Base-by-base conservation (phyloP, 805 yeast genomes). In the Priceomyces medius region DNA sequence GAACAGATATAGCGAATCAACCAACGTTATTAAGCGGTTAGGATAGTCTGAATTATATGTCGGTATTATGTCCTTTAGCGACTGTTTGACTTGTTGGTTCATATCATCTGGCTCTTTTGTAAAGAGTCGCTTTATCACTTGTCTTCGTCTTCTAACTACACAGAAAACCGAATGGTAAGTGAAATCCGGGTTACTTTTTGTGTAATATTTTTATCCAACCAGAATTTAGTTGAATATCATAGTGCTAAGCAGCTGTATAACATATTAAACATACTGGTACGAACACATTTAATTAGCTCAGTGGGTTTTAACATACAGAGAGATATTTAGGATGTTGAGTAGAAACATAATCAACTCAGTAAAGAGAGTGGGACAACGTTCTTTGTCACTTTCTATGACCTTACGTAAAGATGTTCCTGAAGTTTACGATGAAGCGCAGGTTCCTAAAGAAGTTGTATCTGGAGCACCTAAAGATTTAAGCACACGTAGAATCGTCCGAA, bases 381-480 rank as follows among this genome's bases (percentile, higher is more conserved):
- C 47, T 27, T 54, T 66, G 35, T 49, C 67, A 35, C 35, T 45
- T 33, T 42, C 56, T 14, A 20, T 49, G 20, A 32, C 40, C 13
- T 35, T 44, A 19, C 35, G 24, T 7, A 34, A 46, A 28, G 65
- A 64, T 43, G 51, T 54, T 16, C 56, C 67, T 8, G 58, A 58
- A 24, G 45, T 63, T 27, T 52, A 54, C 31, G 54, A 53, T 18
- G 57, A 48, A 31, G 35, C 49, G 20, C 50, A 42, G 20, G 34
- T 42, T 26, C 71, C 73, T 42, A 80, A 80, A 54, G 89, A 85
- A 61, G 47, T 80, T 26, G 67, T 83, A 42, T 78, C 85, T 44
- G 96, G 95, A 10, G 95, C 95, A 8, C 95, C 95, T 40, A 58
- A 57, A 33, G 91, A 81, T 42, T 65, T 85, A 37, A 56, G 72